Conservation (phyloP, 2,329 filamentous ascomycete species). For the Pseudogymnoascus sp. region DNA sequence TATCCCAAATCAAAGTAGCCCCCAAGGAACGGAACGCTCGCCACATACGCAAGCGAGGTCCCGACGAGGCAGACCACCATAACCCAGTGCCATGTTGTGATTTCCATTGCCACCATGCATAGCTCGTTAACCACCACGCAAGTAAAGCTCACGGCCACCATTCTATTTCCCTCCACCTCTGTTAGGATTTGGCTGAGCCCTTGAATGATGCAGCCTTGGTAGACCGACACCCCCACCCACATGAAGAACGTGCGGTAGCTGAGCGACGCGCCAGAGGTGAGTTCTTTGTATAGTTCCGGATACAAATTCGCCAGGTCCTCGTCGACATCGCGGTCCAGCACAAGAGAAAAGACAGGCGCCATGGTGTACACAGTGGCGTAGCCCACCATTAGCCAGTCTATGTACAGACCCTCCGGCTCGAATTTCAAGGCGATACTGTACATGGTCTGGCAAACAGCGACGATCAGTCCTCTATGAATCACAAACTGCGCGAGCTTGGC, state of each 20-base stretch:
- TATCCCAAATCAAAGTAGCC: slow-evolving; percentile 82
- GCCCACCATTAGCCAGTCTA: slow-evolving; percentile 92
- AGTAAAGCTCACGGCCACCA: slow-evolving; percentile 89
- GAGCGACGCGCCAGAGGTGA: slow-evolving; percentile 79
- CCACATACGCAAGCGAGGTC: slow-evolving; percentile 73
- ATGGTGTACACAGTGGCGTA: slow-evolving; percentile 97
- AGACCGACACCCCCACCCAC: slow-evolving; percentile 91
- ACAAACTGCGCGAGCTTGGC: slow-evolving; percentile 97
- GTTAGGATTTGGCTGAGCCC: slow-evolving; percentile 86
- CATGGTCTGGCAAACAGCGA: slow-evolving; percentile 92
- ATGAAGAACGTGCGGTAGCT: slow-evolving; percentile 93
- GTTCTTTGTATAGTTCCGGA: slow-evolving; percentile 93
- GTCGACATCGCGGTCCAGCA: slow-evolving; percentile 91
- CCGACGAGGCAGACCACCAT: slow-evolving; percentile 83
- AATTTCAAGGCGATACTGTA: slow-evolving; percentile 90
- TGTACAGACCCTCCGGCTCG: slow-evolving; percentile 89
- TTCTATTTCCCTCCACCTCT: slow-evolving; percentile 61
- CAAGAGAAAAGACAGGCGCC: slow-evolving; percentile 81
- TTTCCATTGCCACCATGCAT: slow-evolving; percentile 92
- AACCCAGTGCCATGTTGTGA: slow-evolving; percentile 92
- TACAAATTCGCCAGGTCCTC: slow-evolving; percentile 90
- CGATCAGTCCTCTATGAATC: slow-evolving; percentile 93
- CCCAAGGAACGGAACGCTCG: slow-evolving; percentile 75
- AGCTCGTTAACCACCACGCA: slow-evolving; percentile 90
- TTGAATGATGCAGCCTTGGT: slow-evolving; percentile 92